Conservation (phyloP, 2,329 filamentous ascomycete genomes). For the Diaporthe eres region DNA sequence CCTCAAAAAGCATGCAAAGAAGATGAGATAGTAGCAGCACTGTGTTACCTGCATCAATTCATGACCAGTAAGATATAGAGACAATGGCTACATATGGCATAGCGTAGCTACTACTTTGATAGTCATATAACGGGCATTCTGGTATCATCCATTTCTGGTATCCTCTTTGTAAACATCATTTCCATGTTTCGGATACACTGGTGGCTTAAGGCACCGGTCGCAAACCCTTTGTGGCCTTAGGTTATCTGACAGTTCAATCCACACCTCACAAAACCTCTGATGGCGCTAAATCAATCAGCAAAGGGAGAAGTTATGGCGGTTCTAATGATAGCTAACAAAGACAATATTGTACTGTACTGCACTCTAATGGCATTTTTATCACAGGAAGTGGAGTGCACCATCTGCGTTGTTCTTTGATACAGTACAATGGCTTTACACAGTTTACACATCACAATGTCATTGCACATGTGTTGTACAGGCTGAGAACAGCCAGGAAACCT, state of each 20-base stretch:
- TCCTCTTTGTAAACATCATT: neutral
- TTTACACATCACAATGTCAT: neutral
- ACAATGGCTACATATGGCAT: no score
- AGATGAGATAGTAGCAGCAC: no score
- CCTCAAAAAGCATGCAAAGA: no score
- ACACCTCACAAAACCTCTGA: no score
- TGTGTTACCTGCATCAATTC: no score
- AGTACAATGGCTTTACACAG: neutral
- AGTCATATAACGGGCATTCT: no score
- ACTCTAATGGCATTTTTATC: neutral
- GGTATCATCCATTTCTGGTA: no score
- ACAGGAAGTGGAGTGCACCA: neutral
- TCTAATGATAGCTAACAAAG: neutral
- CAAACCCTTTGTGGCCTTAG: neutral
- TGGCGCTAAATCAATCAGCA: no score
- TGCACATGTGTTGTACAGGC: neutral
- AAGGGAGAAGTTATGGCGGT: neutral
- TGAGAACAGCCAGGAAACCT: neutral
- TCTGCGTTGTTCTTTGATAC: neutral
- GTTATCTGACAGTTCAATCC: neutral
- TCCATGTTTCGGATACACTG: neutral
- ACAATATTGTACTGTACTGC: neutral
- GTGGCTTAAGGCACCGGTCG: no score
- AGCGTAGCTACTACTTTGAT: no score
- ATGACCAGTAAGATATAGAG: no score